Evolutionary conservation across 139 green algal species (phyloP).

Genomic region (Pleodorina starrii): DNA sequence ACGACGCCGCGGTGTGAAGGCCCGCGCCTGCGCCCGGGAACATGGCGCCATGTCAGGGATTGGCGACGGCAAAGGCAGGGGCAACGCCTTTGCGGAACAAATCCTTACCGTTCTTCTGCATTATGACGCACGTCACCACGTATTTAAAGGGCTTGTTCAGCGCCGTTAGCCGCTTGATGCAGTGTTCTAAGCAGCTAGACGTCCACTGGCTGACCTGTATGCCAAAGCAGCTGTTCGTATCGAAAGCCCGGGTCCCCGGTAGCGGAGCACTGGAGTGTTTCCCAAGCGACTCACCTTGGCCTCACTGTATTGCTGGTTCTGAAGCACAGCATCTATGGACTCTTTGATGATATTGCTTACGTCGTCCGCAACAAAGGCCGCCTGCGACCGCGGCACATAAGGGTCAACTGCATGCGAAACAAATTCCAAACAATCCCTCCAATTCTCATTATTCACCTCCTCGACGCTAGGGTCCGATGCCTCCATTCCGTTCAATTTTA

Average conservation of each 20-base stretch:
- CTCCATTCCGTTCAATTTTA: slow-evolving; percentile 37
- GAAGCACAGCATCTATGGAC: slow-evolving; percentile 80
- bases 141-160: slow-evolving; percentile 91
- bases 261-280: too few relatives aligned
- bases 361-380: slow-evolving; percentile 86
- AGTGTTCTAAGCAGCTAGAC: slow-evolving; percentile 76
- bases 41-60: background rate
- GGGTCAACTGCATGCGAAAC: slow-evolving; percentile 23
- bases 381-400: slow-evolving; percentile 62
- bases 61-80: background rate
- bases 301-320: slow-evolving; percentile 81
- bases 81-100: too few relatives aligned
- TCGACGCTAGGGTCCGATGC: slow-evolving; percentile 23
- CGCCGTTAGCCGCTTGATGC: slow-evolving; percentile 78
- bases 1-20: slow-evolving; percentile 81
- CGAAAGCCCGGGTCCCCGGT: too few relatives aligned
- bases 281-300: slow-evolving; percentile 72
- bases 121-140: slow-evolving; percentile 83
- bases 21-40: slow-evolving; percentile 66
- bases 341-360: slow-evolving; percentile 91
- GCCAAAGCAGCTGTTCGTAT: background rate
- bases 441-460: background rate
- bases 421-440: background rate
- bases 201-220: slow-evolving; percentile 85
- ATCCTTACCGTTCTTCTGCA: slow-evolving; percentile 86